These are phyloP conservation scores for Citrus sp. DNA, from an alignment of 345 rosid species.

Conservation along the genomic window DNA sequence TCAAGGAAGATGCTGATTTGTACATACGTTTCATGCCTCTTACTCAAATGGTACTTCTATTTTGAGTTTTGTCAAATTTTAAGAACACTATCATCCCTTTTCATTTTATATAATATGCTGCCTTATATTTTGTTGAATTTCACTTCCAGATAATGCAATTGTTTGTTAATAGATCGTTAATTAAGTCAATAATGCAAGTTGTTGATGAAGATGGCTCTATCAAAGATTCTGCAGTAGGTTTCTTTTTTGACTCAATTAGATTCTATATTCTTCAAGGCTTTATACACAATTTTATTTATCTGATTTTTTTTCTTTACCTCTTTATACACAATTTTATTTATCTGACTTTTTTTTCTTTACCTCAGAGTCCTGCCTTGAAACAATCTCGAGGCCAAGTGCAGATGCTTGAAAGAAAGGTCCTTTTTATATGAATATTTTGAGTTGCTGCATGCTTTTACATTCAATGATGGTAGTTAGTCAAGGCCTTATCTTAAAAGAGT, in stretches of 20 bases:
- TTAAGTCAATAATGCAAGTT: constrained; percentile 57
- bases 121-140: constrained; percentile 7
- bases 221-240: constrained; percentile 84
- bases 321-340: background rate
- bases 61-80: background rate
- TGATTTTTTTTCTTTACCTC: background rate
- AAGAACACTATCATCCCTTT: background rate
- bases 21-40: constrained; percentile 73
- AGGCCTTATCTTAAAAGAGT: background rate
- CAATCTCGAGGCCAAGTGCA: constrained; percentile 64
- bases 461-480: background rate
- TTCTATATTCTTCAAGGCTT: background rate
- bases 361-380: constrained; percentile 71
- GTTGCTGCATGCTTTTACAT: background rate
- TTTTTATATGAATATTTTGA: background rate
- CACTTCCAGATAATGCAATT: constrained; percentile 54
- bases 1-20: constrained; percentile 72
- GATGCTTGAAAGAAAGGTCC: constrained; percentile 72
- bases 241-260: constrained; percentile 3
- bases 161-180: constrained; percentile 47
- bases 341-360: constrained; percentile 12
- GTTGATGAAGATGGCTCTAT: constrained; percentile 77
- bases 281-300: constrained; percentile 4
- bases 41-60: constrained; percentile 48
- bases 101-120: background rate